Conservation (phyloP, 768 basidiomycete species). For the Tylopilus felleus region DNA sequence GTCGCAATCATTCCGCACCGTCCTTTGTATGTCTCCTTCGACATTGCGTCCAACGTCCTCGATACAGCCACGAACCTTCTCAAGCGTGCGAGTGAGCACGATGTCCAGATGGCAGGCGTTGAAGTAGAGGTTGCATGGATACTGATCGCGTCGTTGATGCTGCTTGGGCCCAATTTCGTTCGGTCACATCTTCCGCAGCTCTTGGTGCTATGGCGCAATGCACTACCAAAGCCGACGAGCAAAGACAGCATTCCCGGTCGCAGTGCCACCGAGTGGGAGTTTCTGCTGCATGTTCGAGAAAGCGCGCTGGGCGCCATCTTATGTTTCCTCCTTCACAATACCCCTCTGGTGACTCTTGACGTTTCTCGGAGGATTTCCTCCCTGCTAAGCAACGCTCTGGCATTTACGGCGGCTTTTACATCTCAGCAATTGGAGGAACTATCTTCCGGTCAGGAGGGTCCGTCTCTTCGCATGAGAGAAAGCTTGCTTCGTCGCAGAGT, state of each 20-base stretch:
- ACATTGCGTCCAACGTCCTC: slow-evolving; percentile 85
- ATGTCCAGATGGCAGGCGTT: slow-evolving; percentile 72
- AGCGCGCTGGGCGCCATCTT: slow-evolving; percentile 86
- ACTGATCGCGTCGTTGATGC: slow-evolving; percentile 84
- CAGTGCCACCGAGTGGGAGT: slow-evolving; percentile 79
- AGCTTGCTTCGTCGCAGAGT: slow-evolving; percentile 79
- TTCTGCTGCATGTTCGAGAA: slow-evolving; percentile 87
- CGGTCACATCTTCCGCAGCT: slow-evolving; percentile 91
- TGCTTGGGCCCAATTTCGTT: slow-evolving; percentile 90
- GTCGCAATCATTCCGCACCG: slow-evolving; percentile 82
- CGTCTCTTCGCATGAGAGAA: slow-evolving; percentile 74
- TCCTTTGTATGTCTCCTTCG: slow-evolving; percentile 92
- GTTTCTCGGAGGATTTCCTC: slow-evolving; percentile 86
- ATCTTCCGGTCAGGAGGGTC: slow-evolving; percentile 37
- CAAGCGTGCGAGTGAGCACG: slow-evolving; percentile 89
- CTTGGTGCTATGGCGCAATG: slow-evolving; percentile 95
- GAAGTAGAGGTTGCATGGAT: slow-evolving; percentile 97
- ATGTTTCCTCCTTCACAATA: slow-evolving; percentile 82
- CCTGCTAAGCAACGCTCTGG: slow-evolving; percentile 83
- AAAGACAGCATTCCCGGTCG: slow-evolving; percentile 74
- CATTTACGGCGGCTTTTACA: slow-evolving; percentile 83
- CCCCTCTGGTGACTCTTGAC: slow-evolving; percentile 80
- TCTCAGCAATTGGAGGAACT: slow-evolving; percentile 66
- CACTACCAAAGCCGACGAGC: slow-evolving; percentile 89
- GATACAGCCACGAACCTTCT: slow-evolving; percentile 88